Percentiles rank a stretch among this genome's conserved stretches.
Conservation (phyloP, 2,329 filamentous ascomycete species). For the Calonectria henricotiae region DNA sequence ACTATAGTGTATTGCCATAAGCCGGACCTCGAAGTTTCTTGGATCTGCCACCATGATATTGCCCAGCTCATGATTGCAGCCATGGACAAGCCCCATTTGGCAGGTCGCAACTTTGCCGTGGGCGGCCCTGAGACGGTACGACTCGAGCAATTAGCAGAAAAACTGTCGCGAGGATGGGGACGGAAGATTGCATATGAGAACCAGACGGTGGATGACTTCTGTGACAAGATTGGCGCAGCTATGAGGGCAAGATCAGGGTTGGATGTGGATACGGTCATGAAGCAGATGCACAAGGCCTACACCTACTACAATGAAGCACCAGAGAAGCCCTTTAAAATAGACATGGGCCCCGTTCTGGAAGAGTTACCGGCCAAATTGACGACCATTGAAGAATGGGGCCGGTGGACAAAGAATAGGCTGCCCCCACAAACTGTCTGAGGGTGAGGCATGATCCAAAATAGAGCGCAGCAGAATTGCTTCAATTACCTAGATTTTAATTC, state of each 20-base stretch:
- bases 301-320: conserved; percentile 60
- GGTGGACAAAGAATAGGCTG: neutral
- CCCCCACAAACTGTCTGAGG: neutral
- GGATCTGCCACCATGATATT: conserved; percentile 61
- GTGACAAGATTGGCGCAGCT: conserved; percentile 5
- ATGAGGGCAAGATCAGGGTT: conserved; percentile 49
- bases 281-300: conserved; percentile 61
- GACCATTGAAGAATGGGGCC: conserved; percentile 17
- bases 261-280: conserved; percentile 56
- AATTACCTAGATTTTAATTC: neutral
- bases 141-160: conserved; percentile 4
- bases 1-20: conserved; percentile 61
- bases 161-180: neutral
- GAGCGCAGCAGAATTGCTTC: neutral
- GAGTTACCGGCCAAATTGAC: conserved; percentile 12
- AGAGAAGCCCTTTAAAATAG: conserved; percentile 58
- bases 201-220: conserved; percentile 13
- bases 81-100: conserved; percentile 55
- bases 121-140: conserved; percentile 4
- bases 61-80: conserved; percentile 59
- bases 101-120: conserved; percentile 54
- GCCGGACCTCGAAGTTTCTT: conserved; percentile 56
- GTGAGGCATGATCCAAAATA: no score
- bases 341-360: conserved; percentile 55
- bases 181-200: neutral